Percentiles rank a stretch among this genome's conserved stretches.
Evolutionary conservation across 208 protist species (phyloP).

Genomic region (Crithidia expoeki): DNA sequence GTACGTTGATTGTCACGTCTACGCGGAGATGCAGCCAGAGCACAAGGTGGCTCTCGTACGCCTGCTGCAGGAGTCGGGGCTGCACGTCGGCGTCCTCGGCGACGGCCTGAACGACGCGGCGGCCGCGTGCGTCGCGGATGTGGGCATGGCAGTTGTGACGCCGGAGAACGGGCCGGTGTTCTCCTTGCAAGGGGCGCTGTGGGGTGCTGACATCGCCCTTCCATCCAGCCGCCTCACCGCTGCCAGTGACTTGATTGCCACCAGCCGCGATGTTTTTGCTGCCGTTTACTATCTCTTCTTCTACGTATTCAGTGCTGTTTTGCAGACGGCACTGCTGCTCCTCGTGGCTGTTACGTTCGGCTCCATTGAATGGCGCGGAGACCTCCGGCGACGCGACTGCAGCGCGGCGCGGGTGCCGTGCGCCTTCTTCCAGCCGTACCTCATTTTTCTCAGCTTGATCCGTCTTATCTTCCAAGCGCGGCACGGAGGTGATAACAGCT

Average conservation of each 20-base stretch:
- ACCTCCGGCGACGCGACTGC: not conserved
- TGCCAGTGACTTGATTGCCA: conserved; percentile 6
- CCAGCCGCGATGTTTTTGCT: conserved; percentile 23
- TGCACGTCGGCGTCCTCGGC: conserved; percentile 93
- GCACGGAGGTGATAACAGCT: not conserved
- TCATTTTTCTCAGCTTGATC: not conserved
- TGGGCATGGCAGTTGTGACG: conserved; percentile 90
- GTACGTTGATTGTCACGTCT: conserved; percentile 44
- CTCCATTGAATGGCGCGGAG: not conserved
- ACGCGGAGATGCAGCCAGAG: conserved; percentile 88
- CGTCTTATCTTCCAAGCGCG: conserved; percentile 12
- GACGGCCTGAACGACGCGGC: conserved; percentile 97
- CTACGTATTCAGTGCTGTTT: not conserved
- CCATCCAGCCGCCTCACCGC: conserved; percentile 3
- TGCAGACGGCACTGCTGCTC: conserved; percentile 26
- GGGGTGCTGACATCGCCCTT: conserved; percentile 28
- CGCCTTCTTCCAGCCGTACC: not conserved
- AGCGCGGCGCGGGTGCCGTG: not conserved
- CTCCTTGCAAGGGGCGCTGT: conserved; percentile 14
- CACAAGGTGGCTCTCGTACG: conserved; percentile 69
- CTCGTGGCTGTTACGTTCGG: not conserved
- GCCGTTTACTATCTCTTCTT: conserved; percentile 22
- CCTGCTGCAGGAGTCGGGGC: conserved; percentile 69
- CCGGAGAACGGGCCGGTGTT: not conserved
- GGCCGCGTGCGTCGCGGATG: conserved; percentile 92